phyloP scores from a whole-genome alignment of 2,329 filamentous ascomycete species.

The Diaporthe vaccinii region DNA sequence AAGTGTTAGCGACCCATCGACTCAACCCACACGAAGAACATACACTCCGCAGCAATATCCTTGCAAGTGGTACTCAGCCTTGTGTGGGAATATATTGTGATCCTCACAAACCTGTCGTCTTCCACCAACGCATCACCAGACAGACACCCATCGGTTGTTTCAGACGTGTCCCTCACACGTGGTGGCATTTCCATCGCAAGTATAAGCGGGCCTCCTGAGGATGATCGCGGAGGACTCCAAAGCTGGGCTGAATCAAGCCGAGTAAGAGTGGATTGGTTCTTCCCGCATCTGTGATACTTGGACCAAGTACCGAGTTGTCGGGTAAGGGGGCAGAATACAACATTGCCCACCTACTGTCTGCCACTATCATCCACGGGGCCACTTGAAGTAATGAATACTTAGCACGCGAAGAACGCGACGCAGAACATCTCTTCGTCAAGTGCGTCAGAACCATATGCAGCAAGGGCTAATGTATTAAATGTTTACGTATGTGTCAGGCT shows the following conservation, averaged over 20 bases:
- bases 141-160: background rate
- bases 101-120: background rate
- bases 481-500: conserved; percentile 37
- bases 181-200: background rate
- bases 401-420: background rate
- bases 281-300: background rate
- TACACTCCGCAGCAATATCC: background rate
- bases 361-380: background rate
- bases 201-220: background rate
- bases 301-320: background rate
- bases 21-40: background rate
- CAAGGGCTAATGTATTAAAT: conserved; percentile 39
- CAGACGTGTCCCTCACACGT: conserved; percentile 2
- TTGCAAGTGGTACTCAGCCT: background rate
- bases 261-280: background rate
- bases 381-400: background rate
- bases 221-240: background rate
- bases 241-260: background rate
- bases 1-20: background rate
- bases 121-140: background rate
- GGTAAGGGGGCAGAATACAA: background rate
- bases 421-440: background rate
- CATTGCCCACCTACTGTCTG: background rate
- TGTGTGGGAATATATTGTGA: background rate
- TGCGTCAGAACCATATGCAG: conserved; percentile 7